phyloP scores from a whole-genome alignment of 345 rosid genomes.

The Pugionium dolabratum region DNA sequence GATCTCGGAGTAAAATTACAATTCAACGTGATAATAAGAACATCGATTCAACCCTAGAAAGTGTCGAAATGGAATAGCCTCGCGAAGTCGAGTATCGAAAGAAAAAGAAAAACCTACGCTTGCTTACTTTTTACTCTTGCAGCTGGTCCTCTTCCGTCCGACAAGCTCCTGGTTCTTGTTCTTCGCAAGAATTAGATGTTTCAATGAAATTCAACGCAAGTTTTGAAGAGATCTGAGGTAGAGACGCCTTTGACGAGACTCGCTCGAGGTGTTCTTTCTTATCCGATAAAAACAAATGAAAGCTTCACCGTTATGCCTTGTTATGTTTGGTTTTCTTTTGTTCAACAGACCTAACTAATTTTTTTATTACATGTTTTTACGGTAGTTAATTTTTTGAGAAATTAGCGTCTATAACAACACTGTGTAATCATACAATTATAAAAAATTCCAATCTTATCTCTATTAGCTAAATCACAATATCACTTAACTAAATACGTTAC shows the following conservation, averaged over 20 bases:
- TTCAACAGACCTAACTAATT: neutral
- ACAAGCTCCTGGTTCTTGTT: neutral
- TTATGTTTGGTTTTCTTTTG: neutral
- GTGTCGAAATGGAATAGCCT: conserved; percentile 18
- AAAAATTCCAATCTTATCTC: no score
- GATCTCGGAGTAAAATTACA: conserved; percentile 38
- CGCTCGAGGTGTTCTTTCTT: conserved; percentile 17
- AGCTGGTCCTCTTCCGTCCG: conserved; percentile 8
- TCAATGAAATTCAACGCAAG: neutral
- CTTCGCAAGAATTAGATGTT: conserved; percentile 3
- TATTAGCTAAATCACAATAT: no score
- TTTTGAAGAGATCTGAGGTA: conserved; percentile 20
- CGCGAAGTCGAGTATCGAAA: conserved; percentile 35
- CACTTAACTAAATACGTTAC: no score
- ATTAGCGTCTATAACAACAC: no score
- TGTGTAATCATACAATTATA: no score
- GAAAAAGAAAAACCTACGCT: conserved; percentile 28
- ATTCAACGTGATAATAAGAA: conserved; percentile 6
- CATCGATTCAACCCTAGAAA: conserved; percentile 23
- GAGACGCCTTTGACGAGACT: neutral
- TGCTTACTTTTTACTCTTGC: conserved; percentile 40
- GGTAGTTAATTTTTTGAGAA: no score
- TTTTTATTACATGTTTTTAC: no score
- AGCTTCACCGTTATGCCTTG: neutral
- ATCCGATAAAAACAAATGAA: conserved; percentile 23